Evolutionary conservation across 495 filamentous ascomycete species (phyloP), one percentile per base, ranked within the genome.

Genomic region (Stereocaulon alpinum): DNA sequence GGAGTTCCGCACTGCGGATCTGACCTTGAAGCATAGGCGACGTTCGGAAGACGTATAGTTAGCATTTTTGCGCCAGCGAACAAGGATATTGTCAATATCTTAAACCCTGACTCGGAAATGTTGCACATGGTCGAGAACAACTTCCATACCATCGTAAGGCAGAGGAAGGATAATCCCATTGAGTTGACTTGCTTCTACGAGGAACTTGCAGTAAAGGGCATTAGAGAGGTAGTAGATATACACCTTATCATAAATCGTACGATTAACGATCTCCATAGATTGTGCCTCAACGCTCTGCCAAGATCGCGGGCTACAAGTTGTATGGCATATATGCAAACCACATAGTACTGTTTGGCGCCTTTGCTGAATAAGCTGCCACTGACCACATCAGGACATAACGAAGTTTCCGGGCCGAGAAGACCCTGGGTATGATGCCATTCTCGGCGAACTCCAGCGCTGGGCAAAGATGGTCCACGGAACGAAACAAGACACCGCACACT

Each of bases 1-100:
- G 71, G 73, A 2, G 74, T 73, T 29, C 74, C 74, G 6, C 75
- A 78, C 58, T 60, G 52, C 29, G 72, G 72, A 2, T 12, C 69
- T 40, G 64, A 62, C 24, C 65, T 74, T n/a, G 74, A 70, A n/a
- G 11, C 56, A 20, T 76, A 68, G 68, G 70, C 62, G n/a, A 47
- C 3, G 3, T 42, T 59, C 15, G 45, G 45, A 4, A 34, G 30
- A 47, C 45, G 20, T 11, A 15, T 59, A 14, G 27, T 37, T 17
- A 53, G 40, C 6, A 9, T 52, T 15, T 12, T 59, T 17, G 41
- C 24, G 30, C 45, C 18, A 24, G 12, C 45, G 27, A 52, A 60
- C 27, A 3, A 53, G 24, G 49, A 55, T 14, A 43, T 60, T 29
- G 12, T 52, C 5, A 18, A 29, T 11, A 29, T 45, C 27, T 34